Conservation (phyloP, 2,329 filamentous ascomycete genomes). For the Colletotrichum sansevieriae region DNA sequence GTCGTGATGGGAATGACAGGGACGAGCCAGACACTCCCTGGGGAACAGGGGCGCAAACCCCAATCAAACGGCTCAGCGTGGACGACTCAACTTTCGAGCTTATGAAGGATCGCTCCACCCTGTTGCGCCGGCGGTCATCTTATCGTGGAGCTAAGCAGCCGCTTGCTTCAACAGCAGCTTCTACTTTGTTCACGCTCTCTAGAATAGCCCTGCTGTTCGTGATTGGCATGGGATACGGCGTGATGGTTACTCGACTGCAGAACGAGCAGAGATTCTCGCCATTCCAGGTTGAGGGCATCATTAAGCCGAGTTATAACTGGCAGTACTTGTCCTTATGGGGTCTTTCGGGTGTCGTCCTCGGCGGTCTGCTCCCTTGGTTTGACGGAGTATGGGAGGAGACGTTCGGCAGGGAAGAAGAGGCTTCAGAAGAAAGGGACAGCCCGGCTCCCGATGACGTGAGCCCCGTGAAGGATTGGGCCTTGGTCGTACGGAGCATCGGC, state of each 20-base stretch:
- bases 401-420: slow-evolving; percentile 54
- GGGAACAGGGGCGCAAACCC: slow-evolving; percentile 82
- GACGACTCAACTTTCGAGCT: slow-evolving; percentile 61
- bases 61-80: slow-evolving; percentile 59
- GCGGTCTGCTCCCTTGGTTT: slow-evolving; percentile 85
- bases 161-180: slow-evolving; percentile 47
- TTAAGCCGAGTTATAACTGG: slow-evolving; percentile 64
- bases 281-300: slow-evolving; percentile 65
- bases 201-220: slow-evolving; percentile 78
- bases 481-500: slow-evolving; percentile 69
- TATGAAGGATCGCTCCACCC: slow-evolving; percentile 56
- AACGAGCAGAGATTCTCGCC: slow-evolving; percentile 74
- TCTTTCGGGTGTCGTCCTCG: slow-evolving; percentile 79
- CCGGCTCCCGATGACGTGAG: slow-evolving; percentile 49
- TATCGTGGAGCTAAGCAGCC: slow-evolving; percentile 49
- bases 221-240: slow-evolving; percentile 86
- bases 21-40: slow-evolving; percentile 78
- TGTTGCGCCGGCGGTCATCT: slow-evolving; percentile 52
- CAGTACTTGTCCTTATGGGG: slow-evolving; percentile 87
- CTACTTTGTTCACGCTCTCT: slow-evolving; percentile 64
- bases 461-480: slow-evolving; percentile 78
- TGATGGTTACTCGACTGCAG: slow-evolving; percentile 84
- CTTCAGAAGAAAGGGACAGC: slow-evolving; percentile 45
- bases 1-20: slow-evolving; percentile 54
- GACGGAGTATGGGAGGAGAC: slow-evolving; percentile 79